These are phyloP conservation scores for Metarhizium sp. DNA, from an alignment of 2,329 filamentous ascomycete genomes.

Conservation along the genomic window DNA sequence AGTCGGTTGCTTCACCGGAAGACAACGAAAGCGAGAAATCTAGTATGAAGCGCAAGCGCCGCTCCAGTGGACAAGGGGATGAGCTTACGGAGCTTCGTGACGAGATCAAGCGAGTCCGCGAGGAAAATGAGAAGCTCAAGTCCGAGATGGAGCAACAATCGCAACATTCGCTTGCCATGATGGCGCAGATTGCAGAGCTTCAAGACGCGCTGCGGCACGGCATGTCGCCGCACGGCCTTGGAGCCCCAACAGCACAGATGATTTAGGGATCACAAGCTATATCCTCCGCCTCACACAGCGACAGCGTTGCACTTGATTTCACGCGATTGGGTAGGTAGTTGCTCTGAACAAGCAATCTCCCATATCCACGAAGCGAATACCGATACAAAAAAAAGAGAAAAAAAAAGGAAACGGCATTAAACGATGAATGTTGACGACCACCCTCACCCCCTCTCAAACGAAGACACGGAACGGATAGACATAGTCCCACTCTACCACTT, in stretches of 20 bases:
- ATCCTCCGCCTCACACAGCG: background rate
- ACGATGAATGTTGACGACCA: slow-evolving; percentile 2
- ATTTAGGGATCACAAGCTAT: slow-evolving; percentile 17
- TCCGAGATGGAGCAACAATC: slow-evolving; percentile 39
- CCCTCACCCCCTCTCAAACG: background rate
- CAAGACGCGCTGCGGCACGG: slow-evolving; percentile 31
- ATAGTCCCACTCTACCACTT: background rate
- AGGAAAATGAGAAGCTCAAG: slow-evolving; percentile 53
- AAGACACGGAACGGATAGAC: slow-evolving; percentile 4
- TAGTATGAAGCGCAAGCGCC: slow-evolving; percentile 39
- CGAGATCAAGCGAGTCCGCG: slow-evolving; percentile 57
- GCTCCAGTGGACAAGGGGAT: slow-evolving; percentile 23
- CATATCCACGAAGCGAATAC: background rate
- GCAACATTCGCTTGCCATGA: slow-evolving; percentile 35
- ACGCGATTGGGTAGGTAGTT: background rate
- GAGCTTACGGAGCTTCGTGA: slow-evolving; percentile 49
- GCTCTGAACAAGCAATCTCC: background rate
- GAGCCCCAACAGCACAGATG: slow-evolving; percentile 32
- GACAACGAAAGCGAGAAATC: slow-evolving; percentile 37
- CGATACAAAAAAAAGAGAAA: background rate
- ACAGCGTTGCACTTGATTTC: background rate
- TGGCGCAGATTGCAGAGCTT: slow-evolving; percentile 38
- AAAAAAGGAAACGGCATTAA: background rate
- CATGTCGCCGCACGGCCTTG: slow-evolving; percentile 20
- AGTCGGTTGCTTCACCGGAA: slow-evolving; percentile 29